Percentiles rank a stretch among this genome's conserved stretches.
phyloP scores from a whole-genome alignment of 2,329 filamentous ascomycete species.

The Huntiella decipiens region DNA sequence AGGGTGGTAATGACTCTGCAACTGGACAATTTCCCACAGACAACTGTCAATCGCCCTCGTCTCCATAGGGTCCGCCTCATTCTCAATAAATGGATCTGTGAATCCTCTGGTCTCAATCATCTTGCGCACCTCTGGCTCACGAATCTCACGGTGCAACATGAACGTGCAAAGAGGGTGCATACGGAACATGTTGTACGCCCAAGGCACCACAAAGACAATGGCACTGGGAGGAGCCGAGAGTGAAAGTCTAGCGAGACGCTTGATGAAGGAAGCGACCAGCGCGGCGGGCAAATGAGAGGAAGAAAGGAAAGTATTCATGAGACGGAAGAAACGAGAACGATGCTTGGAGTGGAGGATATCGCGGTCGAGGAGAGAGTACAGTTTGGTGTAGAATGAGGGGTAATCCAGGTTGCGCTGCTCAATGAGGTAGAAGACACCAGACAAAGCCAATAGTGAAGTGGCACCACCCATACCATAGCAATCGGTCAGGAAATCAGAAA shows the following conservation, averaged over 20 bases:
- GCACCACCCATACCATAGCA: constrained; percentile 77
- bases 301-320: constrained; percentile 74
- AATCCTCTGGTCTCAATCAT: constrained; percentile 40
- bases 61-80: constrained; percentile 64
- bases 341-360: constrained; percentile 85
- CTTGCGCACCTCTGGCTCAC: constrained; percentile 36
- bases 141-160: constrained; percentile 71
- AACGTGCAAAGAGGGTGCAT: constrained; percentile 81
- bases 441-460: constrained; percentile 71
- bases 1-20: constrained; percentile 88
- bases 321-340: constrained; percentile 78
- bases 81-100: constrained; percentile 56
- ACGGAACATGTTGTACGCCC: constrained; percentile 88
- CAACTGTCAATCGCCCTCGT: constrained; percentile 80
- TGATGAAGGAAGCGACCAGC: constrained; percentile 89
- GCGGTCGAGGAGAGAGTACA: constrained; percentile 79
- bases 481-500: constrained; percentile 94
- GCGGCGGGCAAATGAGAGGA: constrained; percentile 85
- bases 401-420: constrained; percentile 90
- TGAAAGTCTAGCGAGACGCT: constrained; percentile 66
- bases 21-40: constrained; percentile 82
- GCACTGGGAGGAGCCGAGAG: constrained; percentile 80
- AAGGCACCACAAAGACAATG: constrained; percentile 75
- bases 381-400: constrained; percentile 77
- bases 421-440: constrained; percentile 88